Conservation (phyloP, 176 grass and related monocot genomes). For the Tillandsia leiboldiana region DNA sequence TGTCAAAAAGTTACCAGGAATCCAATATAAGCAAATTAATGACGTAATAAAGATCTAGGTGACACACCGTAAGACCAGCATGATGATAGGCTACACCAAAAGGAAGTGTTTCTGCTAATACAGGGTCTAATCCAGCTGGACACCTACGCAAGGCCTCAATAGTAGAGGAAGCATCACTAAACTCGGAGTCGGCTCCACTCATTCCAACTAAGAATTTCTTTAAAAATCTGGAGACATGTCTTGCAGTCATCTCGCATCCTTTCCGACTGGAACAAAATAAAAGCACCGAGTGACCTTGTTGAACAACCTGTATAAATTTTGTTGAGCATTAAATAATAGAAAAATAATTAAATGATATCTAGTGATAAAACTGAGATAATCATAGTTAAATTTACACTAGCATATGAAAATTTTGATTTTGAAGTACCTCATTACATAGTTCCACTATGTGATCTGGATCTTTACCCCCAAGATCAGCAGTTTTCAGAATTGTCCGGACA, state of each 20-base stretch:
- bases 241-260: slow-evolving; percentile 93
- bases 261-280: slow-evolving; percentile 96
- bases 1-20: neutral
- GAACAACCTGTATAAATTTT: slow-evolving; percentile 43
- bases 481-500: slow-evolving; percentile 59
- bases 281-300: slow-evolving; percentile 91
- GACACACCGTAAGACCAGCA: slow-evolving; percentile 85
- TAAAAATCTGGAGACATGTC: slow-evolving; percentile 73
- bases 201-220: slow-evolving; percentile 36
- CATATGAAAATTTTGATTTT: neutral
- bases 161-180: slow-evolving; percentile 54
- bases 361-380: slow-evolving; percentile 7
- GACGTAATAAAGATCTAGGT: slow-evolving; percentile 6
- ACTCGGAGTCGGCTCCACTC: slow-evolving; percentile 38
- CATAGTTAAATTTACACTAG: neutral
- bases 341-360: neutral
- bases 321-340: neutral
- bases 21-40: neutral
- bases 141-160: slow-evolving; percentile 74
- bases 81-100: slow-evolving; percentile 95
- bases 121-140: slow-evolving; percentile 77
- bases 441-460: slow-evolving; percentile 96
- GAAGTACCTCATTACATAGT: slow-evolving; percentile 80
- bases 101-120: slow-evolving; percentile 83
- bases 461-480: slow-evolving; percentile 70